A percentile compares a stretch with the other conserved stretches of the same genome.
Conservation (phyloP, 139 green algal species). For the Chlamydomonas incerta region DNA sequence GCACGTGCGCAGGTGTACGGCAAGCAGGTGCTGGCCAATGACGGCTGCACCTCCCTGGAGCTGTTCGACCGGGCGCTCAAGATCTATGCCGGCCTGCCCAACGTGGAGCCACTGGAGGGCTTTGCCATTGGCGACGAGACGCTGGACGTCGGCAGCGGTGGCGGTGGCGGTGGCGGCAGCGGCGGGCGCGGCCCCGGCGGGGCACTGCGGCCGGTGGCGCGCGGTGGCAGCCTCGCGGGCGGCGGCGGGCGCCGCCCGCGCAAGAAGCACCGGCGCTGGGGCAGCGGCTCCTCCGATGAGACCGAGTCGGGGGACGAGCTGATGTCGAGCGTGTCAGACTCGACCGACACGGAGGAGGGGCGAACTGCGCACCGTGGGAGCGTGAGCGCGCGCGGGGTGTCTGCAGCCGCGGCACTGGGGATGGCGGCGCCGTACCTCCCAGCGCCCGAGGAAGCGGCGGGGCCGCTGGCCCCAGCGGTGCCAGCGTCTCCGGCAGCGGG, state of each 20-base stretch:
- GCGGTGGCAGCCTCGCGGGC: not conserved
- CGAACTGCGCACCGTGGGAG: not conserved
- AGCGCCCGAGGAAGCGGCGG: too few relatives aligned
- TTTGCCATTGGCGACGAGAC: not conserved
- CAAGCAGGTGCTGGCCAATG: slow-evolving; percentile 5
- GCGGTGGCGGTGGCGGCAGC: not conserved
- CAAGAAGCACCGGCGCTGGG: not conserved
- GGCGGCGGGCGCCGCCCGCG: not conserved
- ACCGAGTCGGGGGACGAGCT: not conserved
- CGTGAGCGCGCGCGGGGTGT: too few relatives aligned
- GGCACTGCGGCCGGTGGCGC: not conserved
- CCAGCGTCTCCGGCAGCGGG: too few relatives aligned
- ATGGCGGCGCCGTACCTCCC: too few relatives aligned
- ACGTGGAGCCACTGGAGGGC: not conserved
- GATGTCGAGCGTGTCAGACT: not conserved
- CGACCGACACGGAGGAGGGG: not conserved
- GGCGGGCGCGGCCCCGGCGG: not conserved
- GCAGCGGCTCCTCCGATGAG: not conserved
- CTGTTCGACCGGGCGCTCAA: slow-evolving; percentile 7
- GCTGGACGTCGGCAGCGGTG: not conserved
- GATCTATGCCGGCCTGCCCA: not conserved
- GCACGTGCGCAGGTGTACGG: not conserved
- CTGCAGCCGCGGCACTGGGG: too few relatives aligned
- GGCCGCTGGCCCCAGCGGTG: too few relatives aligned
- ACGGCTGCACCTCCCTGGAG: slow-evolving; percentile 7